These are phyloP conservation scores for Ophiosphaerella narmari DNA, from an alignment of 2,329 filamentous ascomycete genomes.

Conservation along the genomic window DNA sequence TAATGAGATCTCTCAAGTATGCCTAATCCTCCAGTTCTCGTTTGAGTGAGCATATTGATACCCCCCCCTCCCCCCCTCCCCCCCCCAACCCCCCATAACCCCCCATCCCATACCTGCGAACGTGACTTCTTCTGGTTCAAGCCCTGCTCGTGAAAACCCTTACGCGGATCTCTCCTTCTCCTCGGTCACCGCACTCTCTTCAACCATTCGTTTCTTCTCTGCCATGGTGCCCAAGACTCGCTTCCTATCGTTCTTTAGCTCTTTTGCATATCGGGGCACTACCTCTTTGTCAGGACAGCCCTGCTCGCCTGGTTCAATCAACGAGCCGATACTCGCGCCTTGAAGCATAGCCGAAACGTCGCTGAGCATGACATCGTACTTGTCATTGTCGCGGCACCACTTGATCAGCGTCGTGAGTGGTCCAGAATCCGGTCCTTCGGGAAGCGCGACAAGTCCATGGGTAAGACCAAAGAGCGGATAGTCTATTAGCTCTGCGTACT, in stretches of 20 bases:
- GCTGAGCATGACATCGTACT: slow-evolving; percentile 9
- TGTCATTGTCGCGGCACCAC: slow-evolving; percentile 10
- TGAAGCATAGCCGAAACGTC: slow-evolving; percentile 9
- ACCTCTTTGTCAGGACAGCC: slow-evolving; percentile 17
- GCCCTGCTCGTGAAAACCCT: not conserved
- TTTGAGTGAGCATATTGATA: too few species aligned
- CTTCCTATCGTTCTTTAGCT: slow-evolving; percentile 13
- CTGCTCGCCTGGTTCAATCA: slow-evolving; percentile 10
- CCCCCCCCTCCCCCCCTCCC: too few species aligned
- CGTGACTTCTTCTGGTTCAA: too few species aligned
- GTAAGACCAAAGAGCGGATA: slow-evolving; percentile 25
- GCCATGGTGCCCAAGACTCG: slow-evolving; percentile 1
- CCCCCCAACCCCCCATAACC: too few species aligned
- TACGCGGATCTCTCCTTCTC: slow-evolving; percentile 8
- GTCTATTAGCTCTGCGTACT: slow-evolving; percentile 10
- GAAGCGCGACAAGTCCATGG: slow-evolving; percentile 13
- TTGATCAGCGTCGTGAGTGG: slow-evolving; percentile 18
- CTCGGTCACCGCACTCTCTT: not conserved
- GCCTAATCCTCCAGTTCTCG: too few species aligned
- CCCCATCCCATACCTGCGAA: too few species aligned
- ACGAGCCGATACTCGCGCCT: slow-evolving; percentile 4
- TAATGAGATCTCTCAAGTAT: too few species aligned
- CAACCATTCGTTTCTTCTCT: slow-evolving; percentile 1
- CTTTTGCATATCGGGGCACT: not conserved
- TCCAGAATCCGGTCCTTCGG: slow-evolving; percentile 18